Conservation (phyloP, 2,329 filamentous ascomycete species). For the Fusarium beomiforme region DNA sequence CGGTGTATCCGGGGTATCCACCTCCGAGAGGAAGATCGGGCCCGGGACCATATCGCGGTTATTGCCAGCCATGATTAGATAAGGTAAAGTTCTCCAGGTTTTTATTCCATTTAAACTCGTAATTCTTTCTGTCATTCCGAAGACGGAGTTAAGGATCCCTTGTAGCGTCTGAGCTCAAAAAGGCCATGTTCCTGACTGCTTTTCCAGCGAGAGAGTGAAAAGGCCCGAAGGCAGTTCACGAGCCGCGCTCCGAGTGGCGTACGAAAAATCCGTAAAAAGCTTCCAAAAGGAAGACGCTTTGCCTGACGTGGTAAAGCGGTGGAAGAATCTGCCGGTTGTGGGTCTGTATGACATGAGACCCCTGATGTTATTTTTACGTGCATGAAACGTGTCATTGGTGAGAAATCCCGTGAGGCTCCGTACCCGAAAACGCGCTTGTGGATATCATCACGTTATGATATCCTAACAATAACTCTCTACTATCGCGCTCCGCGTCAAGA, state of each 20-base stretch:
- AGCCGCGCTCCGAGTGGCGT: constrained; percentile 27
- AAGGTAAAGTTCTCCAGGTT: constrained; percentile 12
- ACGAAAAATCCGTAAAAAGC: constrained; percentile 7
- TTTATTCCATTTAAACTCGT: constrained; percentile 28
- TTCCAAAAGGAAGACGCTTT: constrained; percentile 8
- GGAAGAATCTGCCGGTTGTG: constrained; percentile 28
- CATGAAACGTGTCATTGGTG: constrained; percentile 29
- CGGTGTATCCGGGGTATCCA: constrained; percentile 30
- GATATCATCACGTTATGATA: constrained; percentile 36
- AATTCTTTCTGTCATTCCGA: constrained; percentile 10
- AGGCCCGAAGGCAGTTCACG: constrained; percentile 24
- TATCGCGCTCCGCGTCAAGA: not conserved
- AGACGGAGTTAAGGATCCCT: not conserved
- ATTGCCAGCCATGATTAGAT: constrained; percentile 6
- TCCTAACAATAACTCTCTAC: constrained; percentile 31
- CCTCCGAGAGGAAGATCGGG: constrained; percentile 21
- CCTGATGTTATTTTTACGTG: constrained; percentile 25
- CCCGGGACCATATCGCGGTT: constrained; percentile 1
- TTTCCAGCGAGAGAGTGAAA: not conserved
- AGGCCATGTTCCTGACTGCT: not conserved
- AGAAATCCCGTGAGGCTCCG: not conserved
- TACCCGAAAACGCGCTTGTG: constrained; percentile 5
- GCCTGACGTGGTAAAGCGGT: constrained; percentile 17
- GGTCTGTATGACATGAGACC: constrained; percentile 5
- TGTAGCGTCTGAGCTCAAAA: not conserved